Evolutionary conservation across 2,329 filamentous ascomycete genomes (phyloP).

Genomic region (Fusarium nygamai): DNA sequence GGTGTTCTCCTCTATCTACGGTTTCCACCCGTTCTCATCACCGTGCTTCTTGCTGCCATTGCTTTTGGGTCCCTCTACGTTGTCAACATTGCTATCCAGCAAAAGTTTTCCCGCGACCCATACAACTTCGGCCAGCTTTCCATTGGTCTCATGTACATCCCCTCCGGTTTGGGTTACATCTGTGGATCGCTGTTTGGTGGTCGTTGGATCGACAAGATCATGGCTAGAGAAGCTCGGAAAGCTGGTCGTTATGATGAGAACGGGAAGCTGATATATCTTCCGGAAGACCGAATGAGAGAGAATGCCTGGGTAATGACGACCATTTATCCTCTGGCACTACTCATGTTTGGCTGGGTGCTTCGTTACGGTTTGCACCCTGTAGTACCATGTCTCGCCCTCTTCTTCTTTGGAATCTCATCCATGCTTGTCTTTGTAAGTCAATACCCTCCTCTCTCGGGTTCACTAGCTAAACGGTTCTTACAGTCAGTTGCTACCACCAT

Average conservation of each 20-base stretch:
- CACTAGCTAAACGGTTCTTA: constrained; percentile 10
- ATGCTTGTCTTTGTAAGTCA: constrained; percentile 79
- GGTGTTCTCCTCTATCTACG: constrained; percentile 76
- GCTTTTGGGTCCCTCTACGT: constrained; percentile 81
- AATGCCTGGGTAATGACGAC: constrained; percentile 81
- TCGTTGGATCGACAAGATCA: constrained; percentile 82
- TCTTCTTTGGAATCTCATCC: constrained; percentile 78
- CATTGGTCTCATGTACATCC: constrained; percentile 81
- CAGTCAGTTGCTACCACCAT: constrained; percentile 76
- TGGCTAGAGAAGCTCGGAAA: constrained; percentile 78
- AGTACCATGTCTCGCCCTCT: constrained; percentile 71
- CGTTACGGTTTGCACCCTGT: constrained; percentile 73
- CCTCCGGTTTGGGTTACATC: constrained; percentile 78
- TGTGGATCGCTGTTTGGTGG: constrained; percentile 75
- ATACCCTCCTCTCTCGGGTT: not conserved
- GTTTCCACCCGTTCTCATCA: constrained; percentile 76
- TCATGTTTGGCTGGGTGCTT: constrained; percentile 82
- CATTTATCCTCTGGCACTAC: constrained; percentile 74
- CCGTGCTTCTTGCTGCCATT: constrained; percentile 78
- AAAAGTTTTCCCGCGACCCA: constrained; percentile 71
- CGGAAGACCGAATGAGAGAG: constrained; percentile 84
- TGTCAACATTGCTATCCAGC: constrained; percentile 80
- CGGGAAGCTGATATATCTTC: constrained; percentile 73
- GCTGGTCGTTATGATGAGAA: constrained; percentile 74
- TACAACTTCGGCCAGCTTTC: constrained; percentile 76